Conservation (phyloP, 331 rosid species). For the Arachis monticola region DNA sequence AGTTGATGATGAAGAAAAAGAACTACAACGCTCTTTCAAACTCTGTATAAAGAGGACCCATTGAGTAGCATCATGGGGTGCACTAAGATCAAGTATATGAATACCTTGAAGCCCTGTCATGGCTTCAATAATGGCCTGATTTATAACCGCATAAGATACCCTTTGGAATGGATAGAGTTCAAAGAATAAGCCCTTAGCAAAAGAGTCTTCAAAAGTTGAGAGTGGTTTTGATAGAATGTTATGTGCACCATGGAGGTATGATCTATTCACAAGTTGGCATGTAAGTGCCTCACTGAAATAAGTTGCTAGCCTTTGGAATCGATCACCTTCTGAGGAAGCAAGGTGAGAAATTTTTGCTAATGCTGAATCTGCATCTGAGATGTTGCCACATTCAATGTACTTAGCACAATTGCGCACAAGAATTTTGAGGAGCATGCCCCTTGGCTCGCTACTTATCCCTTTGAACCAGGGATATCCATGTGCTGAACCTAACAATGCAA, state of each 20-base stretch:
- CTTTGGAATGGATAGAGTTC: conserved; percentile 64
- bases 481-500: conserved; percentile 5
- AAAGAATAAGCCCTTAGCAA: conserved; percentile 53
- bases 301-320: conserved; percentile 68
- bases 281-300: conserved; percentile 66
- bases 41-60: conserved; percentile 60
- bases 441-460: conserved; percentile 48
- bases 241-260: conserved; percentile 48
- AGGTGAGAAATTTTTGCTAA: conserved; percentile 56
- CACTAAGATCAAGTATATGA: conserved; percentile 70
- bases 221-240: conserved; percentile 52
- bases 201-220: conserved; percentile 49
- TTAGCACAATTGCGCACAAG: conserved; percentile 52
- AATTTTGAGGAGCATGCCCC: conserved; percentile 47
- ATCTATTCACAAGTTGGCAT: conserved; percentile 50
- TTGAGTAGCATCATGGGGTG: conserved; percentile 55
- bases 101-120: conserved; percentile 61
- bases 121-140: conserved; percentile 66
- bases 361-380: conserved; percentile 50
- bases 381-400: conserved; percentile 46
- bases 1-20: conserved; percentile 44
- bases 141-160: conserved; percentile 54
- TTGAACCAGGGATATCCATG: not conserved
- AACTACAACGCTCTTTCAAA: conserved; percentile 46
- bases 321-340: conserved; percentile 63